phyloP scores from a whole-genome alignment of 306 rosid species.

The Neltuma alba region DNA sequence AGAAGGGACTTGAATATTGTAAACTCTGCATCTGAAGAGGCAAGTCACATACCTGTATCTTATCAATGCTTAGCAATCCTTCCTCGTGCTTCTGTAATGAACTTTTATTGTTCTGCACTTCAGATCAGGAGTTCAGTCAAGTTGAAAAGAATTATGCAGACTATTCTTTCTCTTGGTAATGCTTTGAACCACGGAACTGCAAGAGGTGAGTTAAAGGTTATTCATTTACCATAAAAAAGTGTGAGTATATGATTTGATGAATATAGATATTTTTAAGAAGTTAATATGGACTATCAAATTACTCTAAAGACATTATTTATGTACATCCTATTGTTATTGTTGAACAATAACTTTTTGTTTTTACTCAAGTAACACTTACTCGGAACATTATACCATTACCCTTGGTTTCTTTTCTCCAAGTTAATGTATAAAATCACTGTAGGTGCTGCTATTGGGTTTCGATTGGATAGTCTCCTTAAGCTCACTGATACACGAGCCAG shows the following conservation, averaged over 20 bases:
- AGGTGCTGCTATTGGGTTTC: conserved; percentile 99
- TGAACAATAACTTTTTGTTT: conserved; percentile 21
- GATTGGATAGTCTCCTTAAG: conserved; percentile 96
- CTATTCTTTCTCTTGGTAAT: conserved; percentile 96
- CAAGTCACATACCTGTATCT: conserved; percentile 36
- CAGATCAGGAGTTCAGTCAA: conserved; percentile 92
- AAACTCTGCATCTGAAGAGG: conserved; percentile 89
- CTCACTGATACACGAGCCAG: conserved; percentile 91
- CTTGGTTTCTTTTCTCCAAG: conserved; percentile 32
- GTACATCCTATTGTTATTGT: conserved; percentile 14
- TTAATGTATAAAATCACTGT: conserved; percentile 26
- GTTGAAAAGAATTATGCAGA: conserved; percentile 99
- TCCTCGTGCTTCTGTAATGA: conserved; percentile 4
- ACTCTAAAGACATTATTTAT: conserved; percentile 1
- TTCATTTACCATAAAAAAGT: conserved; percentile 13
- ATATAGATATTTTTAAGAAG: neutral
- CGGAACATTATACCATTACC: neutral
- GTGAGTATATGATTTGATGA: neutral
- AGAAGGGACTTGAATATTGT: conserved; percentile 70
- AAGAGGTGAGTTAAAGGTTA: conserved; percentile 71
- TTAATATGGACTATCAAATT: conserved; percentile 12
- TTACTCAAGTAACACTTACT: conserved; percentile 3
- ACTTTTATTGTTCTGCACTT: conserved; percentile 40
- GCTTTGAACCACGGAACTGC: conserved; percentile 99
- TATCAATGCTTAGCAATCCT: conserved; percentile 17